phyloP scores from a whole-genome alignment of 2,329 filamentous ascomycete genomes.

The Parascedosporium putredinis region DNA sequence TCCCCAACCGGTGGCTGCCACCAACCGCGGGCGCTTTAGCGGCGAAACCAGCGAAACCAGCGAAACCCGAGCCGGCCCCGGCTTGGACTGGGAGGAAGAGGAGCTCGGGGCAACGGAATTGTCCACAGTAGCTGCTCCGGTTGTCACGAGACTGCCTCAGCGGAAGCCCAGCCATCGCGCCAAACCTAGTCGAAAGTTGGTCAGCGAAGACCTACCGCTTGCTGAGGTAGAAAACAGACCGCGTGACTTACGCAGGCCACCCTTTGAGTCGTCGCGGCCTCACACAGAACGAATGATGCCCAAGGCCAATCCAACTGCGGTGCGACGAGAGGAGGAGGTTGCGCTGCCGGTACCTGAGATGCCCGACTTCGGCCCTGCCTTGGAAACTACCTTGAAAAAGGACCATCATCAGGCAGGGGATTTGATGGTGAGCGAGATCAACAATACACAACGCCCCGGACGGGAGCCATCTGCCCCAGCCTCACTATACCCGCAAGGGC shows the following conservation, averaged over 20 bases:
- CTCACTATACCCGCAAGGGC: background rate
- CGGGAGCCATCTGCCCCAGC: background rate
- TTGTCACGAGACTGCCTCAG: slow-evolving; percentile 2
- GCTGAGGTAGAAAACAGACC: too few relatives aligned
- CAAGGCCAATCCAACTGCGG: background rate
- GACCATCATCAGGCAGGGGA: background rate
- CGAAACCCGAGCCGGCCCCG: slow-evolving; percentile 34
- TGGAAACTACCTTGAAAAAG: too few relatives aligned
- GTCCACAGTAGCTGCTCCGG: background rate
- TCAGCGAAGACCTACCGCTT: background rate
- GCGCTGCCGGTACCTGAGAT: too few relatives aligned
- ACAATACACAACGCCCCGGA: background rate
- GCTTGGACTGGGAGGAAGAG: slow-evolving; percentile 44
- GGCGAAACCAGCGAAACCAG: slow-evolving; percentile 11
- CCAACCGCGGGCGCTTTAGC: background rate
- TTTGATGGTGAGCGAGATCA: background rate
- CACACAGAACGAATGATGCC: background rate
- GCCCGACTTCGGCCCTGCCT: too few relatives aligned
- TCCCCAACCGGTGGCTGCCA: background rate
- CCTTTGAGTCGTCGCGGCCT: background rate
- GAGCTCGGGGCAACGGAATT: slow-evolving; percentile 22
- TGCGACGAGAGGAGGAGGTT: too few relatives aligned
- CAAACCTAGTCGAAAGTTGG: background rate
- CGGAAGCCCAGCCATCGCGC: background rate
- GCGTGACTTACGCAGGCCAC: too few relatives aligned